Base-by-base conservation (phyloP, 2,329 filamentous ascomycete genomes). In the Chaetothyriales sp. region DNA sequence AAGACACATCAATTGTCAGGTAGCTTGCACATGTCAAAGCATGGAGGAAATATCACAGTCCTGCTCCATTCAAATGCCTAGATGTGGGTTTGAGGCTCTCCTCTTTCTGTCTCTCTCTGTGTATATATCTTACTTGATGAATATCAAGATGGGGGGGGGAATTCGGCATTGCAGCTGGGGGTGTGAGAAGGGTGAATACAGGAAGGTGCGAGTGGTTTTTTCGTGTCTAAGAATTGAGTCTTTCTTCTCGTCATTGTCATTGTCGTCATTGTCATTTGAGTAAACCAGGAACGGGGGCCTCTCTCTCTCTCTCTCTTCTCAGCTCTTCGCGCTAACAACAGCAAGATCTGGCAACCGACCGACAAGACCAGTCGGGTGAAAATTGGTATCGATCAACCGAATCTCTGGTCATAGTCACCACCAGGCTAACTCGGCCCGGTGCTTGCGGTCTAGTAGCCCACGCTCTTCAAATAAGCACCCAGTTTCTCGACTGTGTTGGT, bases 391-490 rank as follows among this genome's bases (percentile, higher is more conserved):
- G 32, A 39, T 39, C 32, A 39, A 39, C 12, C 28, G 28, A 5
- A n/a, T n/a, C 28, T 32, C 28, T 15, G 32, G 15, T 15, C 32
- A n/a, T n/a, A n/a, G 12, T 39, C 12, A 12, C 32, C 32, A 15
- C 32, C 7, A 5, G 32, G 10, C 32, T 15, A 39, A 10, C 32
- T 39, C 32, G 10, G 32, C 32, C 15, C 15, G 10, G 10, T 39
- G 32, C 32, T 15, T 39, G 32, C 22, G 19, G 12, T 54, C 57
- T 73, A 95, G 75, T 93, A 95, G 58, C 80, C 79, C 57, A 78
- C 73, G 62, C 79, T 77, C 67, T 86, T 81, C 57, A 95, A 79
- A 74, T 96, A 95, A 69, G 94, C 86, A 63, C 79, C 87, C 56
- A 98, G 77, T 62, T 80, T 75, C 73, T 90, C 85, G 59, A 94